Conservation (phyloP, 441 rosid species). For the Syzygium malaccense region DNA sequence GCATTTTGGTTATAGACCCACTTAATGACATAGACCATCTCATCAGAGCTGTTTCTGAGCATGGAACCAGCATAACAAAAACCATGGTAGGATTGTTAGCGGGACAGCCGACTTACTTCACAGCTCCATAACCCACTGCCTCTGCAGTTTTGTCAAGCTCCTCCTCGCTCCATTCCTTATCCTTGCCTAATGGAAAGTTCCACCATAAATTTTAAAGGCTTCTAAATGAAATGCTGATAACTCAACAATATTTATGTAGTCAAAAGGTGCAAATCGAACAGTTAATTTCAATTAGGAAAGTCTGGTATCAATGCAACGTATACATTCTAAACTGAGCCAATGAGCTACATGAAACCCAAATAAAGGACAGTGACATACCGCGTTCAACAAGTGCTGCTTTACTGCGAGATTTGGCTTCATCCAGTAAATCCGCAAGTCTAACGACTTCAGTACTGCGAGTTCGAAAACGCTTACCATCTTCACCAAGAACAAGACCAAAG, state of each 20-base stretch:
- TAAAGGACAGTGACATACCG: slow-evolving; percentile 35
- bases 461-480: slow-evolving; percentile 87
- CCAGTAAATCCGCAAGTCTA: slow-evolving; percentile 86
- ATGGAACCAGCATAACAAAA: neutral
- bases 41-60: neutral
- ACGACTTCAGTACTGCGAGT: slow-evolving; percentile 81
- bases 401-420: slow-evolving; percentile 82
- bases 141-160: slow-evolving; percentile 89
- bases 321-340: neutral
- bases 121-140: slow-evolving; percentile 95
- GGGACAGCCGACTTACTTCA: slow-evolving; percentile 47
- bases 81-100: neutral
- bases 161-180: slow-evolving; percentile 73
- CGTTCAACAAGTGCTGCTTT: slow-evolving; percentile 67
- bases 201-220: neutral
- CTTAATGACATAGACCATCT: neutral
- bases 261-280: neutral
- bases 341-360: neutral
- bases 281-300: neutral
- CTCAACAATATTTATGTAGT: neutral
- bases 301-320: neutral
- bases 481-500: slow-evolving; percentile 90
- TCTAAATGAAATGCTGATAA: neutral
- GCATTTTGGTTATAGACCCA: neutral
- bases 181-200: slow-evolving; percentile 49